Conservation (phyloP, 148 eudicot genomes). For the Agrostemma githago region DNA sequence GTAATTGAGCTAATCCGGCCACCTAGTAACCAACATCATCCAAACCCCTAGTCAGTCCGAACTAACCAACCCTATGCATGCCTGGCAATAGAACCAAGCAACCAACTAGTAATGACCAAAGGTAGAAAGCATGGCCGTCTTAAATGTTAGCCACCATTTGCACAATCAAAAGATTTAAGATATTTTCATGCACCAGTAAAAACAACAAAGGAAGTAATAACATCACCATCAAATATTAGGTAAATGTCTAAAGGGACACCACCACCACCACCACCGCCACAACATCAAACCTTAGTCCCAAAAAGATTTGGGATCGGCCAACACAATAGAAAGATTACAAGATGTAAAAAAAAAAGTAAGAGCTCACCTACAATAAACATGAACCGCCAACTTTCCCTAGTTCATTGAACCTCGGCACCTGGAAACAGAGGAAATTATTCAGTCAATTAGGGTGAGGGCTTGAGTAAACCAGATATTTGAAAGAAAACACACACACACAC, state of each 20-base stretch:
- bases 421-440: constrained; percentile 13
- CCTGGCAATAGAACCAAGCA: not conserved
- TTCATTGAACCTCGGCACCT: constrained; percentile 98
- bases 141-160: not conserved
- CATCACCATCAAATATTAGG: too few relatives aligned
- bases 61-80: not conserved
- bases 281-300: not conserved
- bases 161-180: not conserved
- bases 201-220: not conserved
- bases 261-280: too few relatives aligned
- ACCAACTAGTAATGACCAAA: too few relatives aligned
- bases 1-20: not conserved
- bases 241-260: not conserved
- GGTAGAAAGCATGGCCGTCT: not conserved
- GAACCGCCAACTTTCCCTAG: constrained; percentile 27
- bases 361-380: constrained; percentile 20
- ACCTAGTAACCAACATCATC: not conserved
- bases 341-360: constrained; percentile 4
- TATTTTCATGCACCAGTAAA: not conserved
- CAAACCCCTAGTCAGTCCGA: not conserved
- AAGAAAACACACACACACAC: too few relatives aligned
- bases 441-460: not conserved
- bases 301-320: too few relatives aligned
- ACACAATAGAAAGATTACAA: not conserved
- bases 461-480: not conserved